Conservation (phyloP, 768 basidiomycete species). For the Heimioporus sp. region DNA sequence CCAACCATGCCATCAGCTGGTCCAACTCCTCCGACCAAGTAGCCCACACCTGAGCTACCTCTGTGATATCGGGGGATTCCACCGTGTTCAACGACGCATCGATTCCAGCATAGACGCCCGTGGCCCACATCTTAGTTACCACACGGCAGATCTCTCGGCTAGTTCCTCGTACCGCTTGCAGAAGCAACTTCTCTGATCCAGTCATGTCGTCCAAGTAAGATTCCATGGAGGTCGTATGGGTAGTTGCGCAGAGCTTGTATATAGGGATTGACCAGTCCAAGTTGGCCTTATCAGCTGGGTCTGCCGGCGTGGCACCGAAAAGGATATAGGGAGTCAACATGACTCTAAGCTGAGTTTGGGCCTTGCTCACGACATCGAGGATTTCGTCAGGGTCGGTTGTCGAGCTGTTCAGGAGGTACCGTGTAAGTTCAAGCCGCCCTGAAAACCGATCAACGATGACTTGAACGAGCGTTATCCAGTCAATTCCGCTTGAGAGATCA, state of each 20-base stretch:
- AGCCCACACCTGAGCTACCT: slow-evolving; percentile 7
- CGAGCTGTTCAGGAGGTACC: slow-evolving; percentile 18
- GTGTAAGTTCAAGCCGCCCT: slow-evolving; percentile 25
- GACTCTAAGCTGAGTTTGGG: slow-evolving; percentile 22
- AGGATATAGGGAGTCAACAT: slow-evolving; percentile 29
- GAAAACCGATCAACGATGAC: slow-evolving; percentile 32
- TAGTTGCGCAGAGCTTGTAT: slow-evolving; percentile 29
- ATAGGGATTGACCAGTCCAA: slow-evolving; percentile 29
- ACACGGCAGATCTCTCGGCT: slow-evolving; percentile 45
- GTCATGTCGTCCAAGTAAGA: slow-evolving; percentile 15
- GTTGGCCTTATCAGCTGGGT: not conserved
- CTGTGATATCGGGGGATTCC: not conserved
- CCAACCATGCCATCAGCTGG: slow-evolving; percentile 47
- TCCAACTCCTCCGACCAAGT: slow-evolving; percentile 28
- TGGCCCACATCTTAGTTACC: slow-evolving; percentile 45
- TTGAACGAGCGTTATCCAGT: slow-evolving; percentile 30
- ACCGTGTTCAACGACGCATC: slow-evolving; percentile 11
- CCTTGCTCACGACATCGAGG: slow-evolving; percentile 1
- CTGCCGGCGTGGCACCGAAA: slow-evolving; percentile 4
- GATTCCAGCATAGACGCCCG: slow-evolving; percentile 28
- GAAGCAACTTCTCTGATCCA: slow-evolving; percentile 25
- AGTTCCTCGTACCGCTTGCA: slow-evolving; percentile 30
- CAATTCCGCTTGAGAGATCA: slow-evolving; percentile 25
- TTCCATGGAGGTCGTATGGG: slow-evolving; percentile 18
- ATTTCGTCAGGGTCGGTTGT: not conserved